Percentiles rank a stretch among this genome's conserved stretches.
Conservation (phyloP, 2,329 filamentous ascomycete genomes). For the Colletotrichum graminicola region DNA sequence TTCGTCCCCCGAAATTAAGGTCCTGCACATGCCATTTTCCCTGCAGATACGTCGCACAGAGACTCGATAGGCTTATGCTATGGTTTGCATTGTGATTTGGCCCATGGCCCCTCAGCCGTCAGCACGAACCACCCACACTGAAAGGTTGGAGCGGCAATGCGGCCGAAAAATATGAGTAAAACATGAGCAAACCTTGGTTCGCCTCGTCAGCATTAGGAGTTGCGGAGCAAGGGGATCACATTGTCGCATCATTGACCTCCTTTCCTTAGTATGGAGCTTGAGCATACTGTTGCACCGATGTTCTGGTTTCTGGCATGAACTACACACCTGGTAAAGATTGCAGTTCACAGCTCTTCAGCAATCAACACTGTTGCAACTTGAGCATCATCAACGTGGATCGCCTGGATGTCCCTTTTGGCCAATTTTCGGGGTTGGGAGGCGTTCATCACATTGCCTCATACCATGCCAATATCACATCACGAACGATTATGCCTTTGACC, state of each 20-base stretch:
- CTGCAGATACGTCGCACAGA: neutral
- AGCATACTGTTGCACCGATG: conserved; percentile 1
- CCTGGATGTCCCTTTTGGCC: no score
- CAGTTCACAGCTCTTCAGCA: neutral
- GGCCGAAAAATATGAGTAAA: neutral
- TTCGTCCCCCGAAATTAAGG: neutral
- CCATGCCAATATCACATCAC: neutral
- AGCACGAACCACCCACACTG: conserved; percentile 15
- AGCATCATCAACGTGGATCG: no score
- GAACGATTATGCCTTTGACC: conserved; percentile 8
- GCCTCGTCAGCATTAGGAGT: conserved; percentile 10
- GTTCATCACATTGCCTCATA: neutral
- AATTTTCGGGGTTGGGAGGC: neutral
- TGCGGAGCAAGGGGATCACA: neutral
- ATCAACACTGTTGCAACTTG: no score
- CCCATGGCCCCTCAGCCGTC: neutral
- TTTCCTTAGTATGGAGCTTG: neutral
- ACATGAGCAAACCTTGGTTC: conserved; percentile 19
- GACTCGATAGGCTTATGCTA: neutral
- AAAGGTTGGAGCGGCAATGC: neutral
- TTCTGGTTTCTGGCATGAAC: conserved; percentile 12
- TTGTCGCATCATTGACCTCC: neutral
- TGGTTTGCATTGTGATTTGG: neutral
- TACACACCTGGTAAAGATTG: neutral
- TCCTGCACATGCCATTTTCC: neutral